Conservation (phyloP, 2,329 filamentous ascomycete genomes). For the Penicillium sp. region DNA sequence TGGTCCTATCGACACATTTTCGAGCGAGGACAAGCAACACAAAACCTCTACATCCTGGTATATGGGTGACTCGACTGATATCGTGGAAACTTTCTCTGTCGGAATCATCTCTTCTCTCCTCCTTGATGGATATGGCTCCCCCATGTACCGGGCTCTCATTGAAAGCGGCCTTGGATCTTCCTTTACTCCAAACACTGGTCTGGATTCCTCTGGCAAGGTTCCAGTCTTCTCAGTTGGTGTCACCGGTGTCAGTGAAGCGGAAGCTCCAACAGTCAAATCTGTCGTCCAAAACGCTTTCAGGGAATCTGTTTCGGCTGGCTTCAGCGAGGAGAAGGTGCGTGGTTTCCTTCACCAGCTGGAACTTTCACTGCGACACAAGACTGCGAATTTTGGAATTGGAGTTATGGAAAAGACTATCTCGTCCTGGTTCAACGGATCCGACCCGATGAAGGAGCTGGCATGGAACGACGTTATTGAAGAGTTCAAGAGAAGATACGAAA, state of each 20-base stretch:
- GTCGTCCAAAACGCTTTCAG: constrained; percentile 68
- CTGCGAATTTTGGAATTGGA: constrained; percentile 86
- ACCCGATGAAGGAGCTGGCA: constrained; percentile 83
- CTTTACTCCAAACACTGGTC: constrained; percentile 91
- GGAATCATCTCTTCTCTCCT: constrained; percentile 76
- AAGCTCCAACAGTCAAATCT: constrained; percentile 71
- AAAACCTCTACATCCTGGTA: constrained; percentile 95
- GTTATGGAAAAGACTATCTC: constrained; percentile 84
- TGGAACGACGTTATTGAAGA: constrained; percentile 85
- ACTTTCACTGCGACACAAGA: constrained; percentile 92
- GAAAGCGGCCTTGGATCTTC: constrained; percentile 87
- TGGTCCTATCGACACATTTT: constrained; percentile 81
- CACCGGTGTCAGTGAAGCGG: constrained; percentile 77
- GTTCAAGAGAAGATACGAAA: constrained; percentile 71
- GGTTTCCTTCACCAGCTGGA: constrained; percentile 92
- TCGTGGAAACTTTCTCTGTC: constrained; percentile 83
- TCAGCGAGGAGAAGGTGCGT: constrained; percentile 85
- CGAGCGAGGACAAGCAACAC: constrained; percentile 78
- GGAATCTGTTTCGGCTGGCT: constrained; percentile 68
- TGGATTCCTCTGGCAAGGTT: constrained; percentile 70
- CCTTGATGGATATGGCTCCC: constrained; percentile 92
- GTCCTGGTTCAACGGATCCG: constrained; percentile 91
- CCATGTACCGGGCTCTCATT: constrained; percentile 81
- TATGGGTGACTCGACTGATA: constrained; percentile 73
- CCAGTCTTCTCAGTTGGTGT: constrained; percentile 88